Evolutionary conservation across 2,329 filamentous ascomycete genomes (phyloP), one percentile per base, ranked within the genome.

Genomic region (Scedosporium dehoogii): DNA sequence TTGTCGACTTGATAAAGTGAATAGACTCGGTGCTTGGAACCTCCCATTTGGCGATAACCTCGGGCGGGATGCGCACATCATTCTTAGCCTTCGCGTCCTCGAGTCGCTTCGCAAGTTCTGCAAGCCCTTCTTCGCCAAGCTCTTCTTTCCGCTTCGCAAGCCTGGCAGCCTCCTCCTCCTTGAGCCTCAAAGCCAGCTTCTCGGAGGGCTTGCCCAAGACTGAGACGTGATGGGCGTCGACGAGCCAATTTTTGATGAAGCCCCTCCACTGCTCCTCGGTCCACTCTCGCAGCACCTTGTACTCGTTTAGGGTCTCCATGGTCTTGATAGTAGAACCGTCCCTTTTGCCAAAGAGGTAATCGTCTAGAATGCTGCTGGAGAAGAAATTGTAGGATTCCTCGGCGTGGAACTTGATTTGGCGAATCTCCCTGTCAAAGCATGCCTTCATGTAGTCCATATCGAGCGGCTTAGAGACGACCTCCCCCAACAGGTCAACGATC

Each of bases 381-480:
- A 93, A 96, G 66, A 92, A 91, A 23, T 86, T 85, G 61, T 91
- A 86, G 2, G 88, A 90, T 59, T 85, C 87, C 73, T 99, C 94
- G 0, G 91, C 90, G 53, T 88, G 85, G 67, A 90, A 93, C 71
- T 92, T 92, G 69, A 91, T 83, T 69, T 92, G 90, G 57, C 92
- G 85, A 65, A 86, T 85, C 73, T 94, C 90, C 62, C 92, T 85
- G 68, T 85, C 84, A 58, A 99, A 86, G 72, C 92, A 97, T 67
- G 97, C 92, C 57, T 84, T 84, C 77, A 99, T 83, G 71, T 99
- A 99, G 1, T 82, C 81, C 88, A 97, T 91, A 67, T 99, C 91
- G 3, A 99, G 77, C 2, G 90, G 87, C 65, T 91, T 91, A 0
- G 83, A 83, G 33, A 89, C 87, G 12, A 93, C 90, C 60, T 96